Percentiles rank a stretch among this genome's conserved stretches.
These are phyloP conservation scores for Aspergillus mulundensis DNA, from an alignment of 495 filamentous ascomycete genomes.

Conservation along the genomic window DNA sequence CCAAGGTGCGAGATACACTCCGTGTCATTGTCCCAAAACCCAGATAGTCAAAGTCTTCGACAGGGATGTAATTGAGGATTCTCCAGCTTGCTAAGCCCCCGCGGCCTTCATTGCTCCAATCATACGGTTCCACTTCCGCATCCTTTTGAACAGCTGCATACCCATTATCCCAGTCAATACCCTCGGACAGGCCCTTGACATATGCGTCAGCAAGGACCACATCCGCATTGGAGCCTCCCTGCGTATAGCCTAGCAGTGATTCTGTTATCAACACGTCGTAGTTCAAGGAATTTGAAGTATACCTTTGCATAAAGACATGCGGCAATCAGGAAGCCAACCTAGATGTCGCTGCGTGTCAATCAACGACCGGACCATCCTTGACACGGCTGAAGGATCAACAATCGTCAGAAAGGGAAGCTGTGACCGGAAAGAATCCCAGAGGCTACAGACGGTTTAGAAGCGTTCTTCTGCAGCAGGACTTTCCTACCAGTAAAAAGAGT, in stretches of 20 bases:
- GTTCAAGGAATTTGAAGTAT: neutral
- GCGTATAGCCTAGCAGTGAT: constrained; percentile 41
- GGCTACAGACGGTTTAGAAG: constrained; percentile 25
- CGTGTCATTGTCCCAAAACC: constrained; percentile 71
- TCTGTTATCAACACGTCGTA: too few species aligned
- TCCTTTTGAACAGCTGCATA: constrained; percentile 65
- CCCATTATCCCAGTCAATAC: constrained; percentile 64
- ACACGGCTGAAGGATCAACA: constrained; percentile 56
- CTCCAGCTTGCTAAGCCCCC: constrained; percentile 71
- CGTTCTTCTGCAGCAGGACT: neutral
- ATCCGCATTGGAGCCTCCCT: constrained; percentile 74
- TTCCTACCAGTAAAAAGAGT: constrained; percentile 52
- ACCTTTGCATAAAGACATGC: constrained; percentile 70
- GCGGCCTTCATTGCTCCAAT: constrained; percentile 71
- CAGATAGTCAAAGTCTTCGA: constrained; percentile 63
- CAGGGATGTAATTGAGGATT: constrained; percentile 61
- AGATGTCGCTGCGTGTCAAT: constrained; percentile 70
- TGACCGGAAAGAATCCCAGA: constrained; percentile 63
- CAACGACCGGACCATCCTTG: constrained; percentile 62
- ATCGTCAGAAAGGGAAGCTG: constrained; percentile 63
- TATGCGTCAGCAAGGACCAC: constrained; percentile 73
- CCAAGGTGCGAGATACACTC: constrained; percentile 65
- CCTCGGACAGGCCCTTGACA: constrained; percentile 60
- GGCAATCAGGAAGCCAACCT: constrained; percentile 63
- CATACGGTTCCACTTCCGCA: constrained; percentile 61